phyloP scores from a whole-genome alignment of 441 rosid genomes.

The Erodium trifolium region DNA sequence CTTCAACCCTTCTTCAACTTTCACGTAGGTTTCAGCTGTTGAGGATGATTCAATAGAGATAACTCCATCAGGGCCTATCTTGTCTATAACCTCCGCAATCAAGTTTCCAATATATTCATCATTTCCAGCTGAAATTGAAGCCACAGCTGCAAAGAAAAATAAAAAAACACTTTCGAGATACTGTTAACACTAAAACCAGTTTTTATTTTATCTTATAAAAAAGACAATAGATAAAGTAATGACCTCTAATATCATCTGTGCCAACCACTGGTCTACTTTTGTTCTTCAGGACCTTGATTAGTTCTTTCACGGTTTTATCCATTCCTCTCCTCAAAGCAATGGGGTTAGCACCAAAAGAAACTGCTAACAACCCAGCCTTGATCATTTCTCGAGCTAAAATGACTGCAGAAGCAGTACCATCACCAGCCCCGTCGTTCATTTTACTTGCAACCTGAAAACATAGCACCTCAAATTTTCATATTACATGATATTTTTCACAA shows the following conservation, averaged over 20 bases:
- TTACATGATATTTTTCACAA: background rate
- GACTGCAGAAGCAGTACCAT: slow-evolving; percentile 84
- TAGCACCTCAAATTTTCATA: slow-evolving; percentile 18
- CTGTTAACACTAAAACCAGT: slow-evolving; percentile 1
- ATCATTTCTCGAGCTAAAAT: slow-evolving; percentile 80
- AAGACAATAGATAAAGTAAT: slow-evolving; percentile 7
- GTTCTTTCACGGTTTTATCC: slow-evolving; percentile 56
- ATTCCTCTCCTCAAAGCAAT: slow-evolving; percentile 68
- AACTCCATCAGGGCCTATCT: slow-evolving; percentile 84
- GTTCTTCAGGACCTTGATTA: slow-evolving; percentile 47
- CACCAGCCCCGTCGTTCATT: slow-evolving; percentile 83
- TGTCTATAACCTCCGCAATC: slow-evolving; percentile 67
- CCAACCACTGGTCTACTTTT: slow-evolving; percentile 61
- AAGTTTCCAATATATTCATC: slow-evolving; percentile 69
- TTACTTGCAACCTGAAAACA: slow-evolving; percentile 60
- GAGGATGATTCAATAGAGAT: slow-evolving; percentile 72
- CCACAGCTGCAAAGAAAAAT: slow-evolving; percentile 55
- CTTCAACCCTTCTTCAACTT: slow-evolving; percentile 89
- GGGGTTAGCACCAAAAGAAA: slow-evolving; percentile 81
- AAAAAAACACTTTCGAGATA: slow-evolving; percentile 8
- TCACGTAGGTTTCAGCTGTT: slow-evolving; percentile 58
- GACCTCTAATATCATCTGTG: slow-evolving; percentile 61
- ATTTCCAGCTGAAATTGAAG: slow-evolving; percentile 87
- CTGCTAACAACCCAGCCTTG: slow-evolving; percentile 60
- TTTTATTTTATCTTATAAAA: no score